Percentiles rank a stretch among this genome's conserved stretches.
Evolutionary conservation across 768 basidiomycete species (phyloP).

Genomic region (Serendipita vermifera): DNA sequence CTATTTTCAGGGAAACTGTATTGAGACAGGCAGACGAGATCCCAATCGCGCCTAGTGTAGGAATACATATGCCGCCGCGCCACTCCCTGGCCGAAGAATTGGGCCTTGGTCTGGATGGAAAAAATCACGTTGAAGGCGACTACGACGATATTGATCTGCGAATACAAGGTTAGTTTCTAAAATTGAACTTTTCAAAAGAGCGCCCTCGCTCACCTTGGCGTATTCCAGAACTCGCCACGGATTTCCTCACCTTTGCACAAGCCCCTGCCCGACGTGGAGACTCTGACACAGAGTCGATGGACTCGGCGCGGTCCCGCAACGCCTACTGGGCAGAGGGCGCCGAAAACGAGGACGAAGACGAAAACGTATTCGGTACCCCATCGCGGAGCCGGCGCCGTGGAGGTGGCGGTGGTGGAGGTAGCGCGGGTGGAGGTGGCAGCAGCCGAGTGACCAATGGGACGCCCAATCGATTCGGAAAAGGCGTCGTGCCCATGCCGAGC

Average conservation of each 20-base stretch:
- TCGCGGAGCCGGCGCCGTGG: not conserved
- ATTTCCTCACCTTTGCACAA: not conserved
- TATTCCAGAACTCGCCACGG: not conserved
- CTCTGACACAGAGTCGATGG: not conserved
- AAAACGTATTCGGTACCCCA: not conserved
- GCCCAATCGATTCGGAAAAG: not conserved
- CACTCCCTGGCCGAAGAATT: slow-evolving; percentile 23
- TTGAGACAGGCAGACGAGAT: slow-evolving; percentile 46
- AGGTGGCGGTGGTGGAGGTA: not conserved
- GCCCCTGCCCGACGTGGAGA: no score
- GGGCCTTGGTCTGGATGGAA: not conserved
- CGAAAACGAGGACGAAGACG: not conserved
- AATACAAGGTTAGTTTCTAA: not conserved
- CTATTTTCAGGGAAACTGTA: slow-evolving; percentile 33
- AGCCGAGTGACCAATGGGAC: not conserved
- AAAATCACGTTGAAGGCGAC: not conserved
- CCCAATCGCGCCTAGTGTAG: slow-evolving; percentile 69
- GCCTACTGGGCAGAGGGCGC: not conserved
- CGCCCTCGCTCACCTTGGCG: no score
- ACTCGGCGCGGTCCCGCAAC: not conserved
- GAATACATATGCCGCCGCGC: slow-evolving; percentile 69
- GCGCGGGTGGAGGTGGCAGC: not conserved
- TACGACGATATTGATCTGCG: slow-evolving; percentile 4
- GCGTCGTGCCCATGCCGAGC: not conserved
- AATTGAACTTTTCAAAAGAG: no score